Percentiles rank a stretch among this genome's conserved stretches.
phyloP scores from a whole-genome alignment of 176 grass and related monocot genomes.

The Carex cristatella region DNA sequence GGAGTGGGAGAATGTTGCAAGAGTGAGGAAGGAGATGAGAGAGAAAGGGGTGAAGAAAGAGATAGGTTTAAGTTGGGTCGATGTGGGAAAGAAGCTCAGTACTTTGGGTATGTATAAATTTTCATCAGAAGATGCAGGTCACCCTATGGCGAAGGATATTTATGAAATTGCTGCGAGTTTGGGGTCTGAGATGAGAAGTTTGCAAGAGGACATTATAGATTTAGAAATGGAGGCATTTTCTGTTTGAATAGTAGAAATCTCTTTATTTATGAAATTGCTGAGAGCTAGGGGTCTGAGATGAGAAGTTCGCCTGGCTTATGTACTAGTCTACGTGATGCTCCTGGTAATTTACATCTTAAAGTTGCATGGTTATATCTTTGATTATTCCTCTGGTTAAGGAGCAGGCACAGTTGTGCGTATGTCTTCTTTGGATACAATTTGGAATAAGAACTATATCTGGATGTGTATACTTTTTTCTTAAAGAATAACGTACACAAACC shows the following conservation, averaged over 20 bases:
- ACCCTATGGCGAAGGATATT: slow-evolving; percentile 53
- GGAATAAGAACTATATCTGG: not conserved
- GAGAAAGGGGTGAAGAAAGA: slow-evolving; percentile 67
- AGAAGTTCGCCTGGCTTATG: slow-evolving; percentile 41
- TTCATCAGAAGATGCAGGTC: slow-evolving; percentile 59
- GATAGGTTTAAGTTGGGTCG: slow-evolving; percentile 85
- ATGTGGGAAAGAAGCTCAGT: slow-evolving; percentile 27
- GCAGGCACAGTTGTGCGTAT: not conserved
- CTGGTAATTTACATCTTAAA: slow-evolving; percentile 34
- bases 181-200: slow-evolving; percentile 51
- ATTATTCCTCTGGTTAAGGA: not conserved
- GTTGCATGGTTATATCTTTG: not conserved
- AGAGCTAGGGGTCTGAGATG: too few relatives aligned
- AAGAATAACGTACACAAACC: too few relatives aligned
- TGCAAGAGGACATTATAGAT: slow-evolving; percentile 24
- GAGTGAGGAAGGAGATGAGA: slow-evolving; percentile 57
- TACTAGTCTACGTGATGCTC: slow-evolving; percentile 80
- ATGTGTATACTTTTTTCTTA: not conserved
- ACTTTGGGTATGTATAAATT: slow-evolving; percentile 55
- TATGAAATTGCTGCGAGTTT: slow-evolving; percentile 44
- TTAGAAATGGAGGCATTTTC: slow-evolving; percentile 21
- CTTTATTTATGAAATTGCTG: not conserved
- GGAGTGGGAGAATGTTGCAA: slow-evolving; percentile 59
- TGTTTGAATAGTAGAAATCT: not conserved
- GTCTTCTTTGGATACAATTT: not conserved